These are phyloP conservation scores for Eucalyptus victrix DNA, from an alignment of 345 rosid genomes.

Conservation along the genomic window DNA sequence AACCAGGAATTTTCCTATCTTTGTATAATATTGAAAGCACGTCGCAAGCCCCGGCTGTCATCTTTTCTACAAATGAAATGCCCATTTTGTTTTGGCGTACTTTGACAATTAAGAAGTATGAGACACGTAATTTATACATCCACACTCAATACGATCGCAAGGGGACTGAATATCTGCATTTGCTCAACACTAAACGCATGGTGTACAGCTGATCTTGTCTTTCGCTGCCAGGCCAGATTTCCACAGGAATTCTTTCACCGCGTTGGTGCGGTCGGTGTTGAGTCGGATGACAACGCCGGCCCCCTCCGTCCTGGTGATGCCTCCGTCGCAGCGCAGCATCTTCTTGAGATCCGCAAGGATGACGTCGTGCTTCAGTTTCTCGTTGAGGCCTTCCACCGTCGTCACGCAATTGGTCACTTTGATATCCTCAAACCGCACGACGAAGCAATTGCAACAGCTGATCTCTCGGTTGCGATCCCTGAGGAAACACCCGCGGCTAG, in stretches of 20 bases:
- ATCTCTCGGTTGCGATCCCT: not conserved
- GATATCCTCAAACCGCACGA: constrained; percentile 22
- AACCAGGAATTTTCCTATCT: not conserved
- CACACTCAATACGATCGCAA: not conserved
- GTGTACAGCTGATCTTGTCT: constrained; percentile 19
- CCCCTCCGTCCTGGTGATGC: constrained; percentile 51
- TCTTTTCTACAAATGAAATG: not conserved
- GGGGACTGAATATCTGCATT: too few relatives aligned
- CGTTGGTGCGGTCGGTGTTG: constrained; percentile 37
- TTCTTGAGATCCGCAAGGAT: constrained; percentile 71
- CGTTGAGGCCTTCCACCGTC: constrained; percentile 51
- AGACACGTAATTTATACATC: not conserved
- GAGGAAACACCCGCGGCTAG: not conserved
- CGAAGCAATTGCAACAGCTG: not conserved
- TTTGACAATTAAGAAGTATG: not conserved
- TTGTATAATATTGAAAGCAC: not conserved
- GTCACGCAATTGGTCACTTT: constrained; percentile 45
- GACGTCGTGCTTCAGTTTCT: constrained; percentile 50
- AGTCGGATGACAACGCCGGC: constrained; percentile 70
- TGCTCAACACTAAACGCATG: not conserved
- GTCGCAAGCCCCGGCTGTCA: not conserved
- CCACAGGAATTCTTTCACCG: constrained; percentile 35
- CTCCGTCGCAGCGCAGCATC: constrained; percentile 68
- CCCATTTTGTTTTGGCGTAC: not conserved
- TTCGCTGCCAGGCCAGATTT: constrained; percentile 45